phyloP scores from a whole-genome alignment of 2,329 filamentous ascomycete species.

The Neurospora sp. region DNA sequence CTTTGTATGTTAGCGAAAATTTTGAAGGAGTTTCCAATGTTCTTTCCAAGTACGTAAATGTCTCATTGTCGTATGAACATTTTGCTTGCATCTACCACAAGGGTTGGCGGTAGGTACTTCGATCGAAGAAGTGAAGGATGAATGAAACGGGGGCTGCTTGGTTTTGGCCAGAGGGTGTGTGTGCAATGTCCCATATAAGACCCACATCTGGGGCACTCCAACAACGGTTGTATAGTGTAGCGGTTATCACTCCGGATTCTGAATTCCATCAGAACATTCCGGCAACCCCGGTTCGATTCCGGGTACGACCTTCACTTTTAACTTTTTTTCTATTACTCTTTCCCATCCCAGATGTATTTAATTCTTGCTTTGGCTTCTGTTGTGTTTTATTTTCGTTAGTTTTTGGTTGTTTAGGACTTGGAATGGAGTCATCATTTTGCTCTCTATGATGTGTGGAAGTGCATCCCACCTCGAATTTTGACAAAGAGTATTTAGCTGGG shows the following conservation, averaged over 20 bases:
- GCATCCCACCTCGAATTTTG: no score
- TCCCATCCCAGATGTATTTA: background rate
- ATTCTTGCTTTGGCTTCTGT: background rate
- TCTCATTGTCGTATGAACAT: background rate
- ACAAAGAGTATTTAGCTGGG: no score
- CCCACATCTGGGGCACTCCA: background rate
- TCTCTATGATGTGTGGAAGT: background rate
- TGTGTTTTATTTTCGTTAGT: background rate
- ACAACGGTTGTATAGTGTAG: background rate
- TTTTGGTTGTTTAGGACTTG: background rate
- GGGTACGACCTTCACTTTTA: background rate
- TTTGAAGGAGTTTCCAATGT: background rate
- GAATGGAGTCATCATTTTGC: background rate
- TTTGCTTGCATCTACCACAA: background rate
- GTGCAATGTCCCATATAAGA: background rate
- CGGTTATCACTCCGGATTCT: background rate
- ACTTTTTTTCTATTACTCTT: background rate
- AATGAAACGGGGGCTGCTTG: background rate
- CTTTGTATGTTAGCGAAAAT: background rate
- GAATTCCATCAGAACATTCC: background rate
- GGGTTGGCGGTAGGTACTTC: background rate
- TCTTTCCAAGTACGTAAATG: background rate
- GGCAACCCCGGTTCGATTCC: background rate
- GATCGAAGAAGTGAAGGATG: background rate
- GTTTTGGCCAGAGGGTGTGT: background rate